Evolutionary conservation across 331 rosid species (phyloP).

Genomic region (Dryas integrifolia): DNA sequence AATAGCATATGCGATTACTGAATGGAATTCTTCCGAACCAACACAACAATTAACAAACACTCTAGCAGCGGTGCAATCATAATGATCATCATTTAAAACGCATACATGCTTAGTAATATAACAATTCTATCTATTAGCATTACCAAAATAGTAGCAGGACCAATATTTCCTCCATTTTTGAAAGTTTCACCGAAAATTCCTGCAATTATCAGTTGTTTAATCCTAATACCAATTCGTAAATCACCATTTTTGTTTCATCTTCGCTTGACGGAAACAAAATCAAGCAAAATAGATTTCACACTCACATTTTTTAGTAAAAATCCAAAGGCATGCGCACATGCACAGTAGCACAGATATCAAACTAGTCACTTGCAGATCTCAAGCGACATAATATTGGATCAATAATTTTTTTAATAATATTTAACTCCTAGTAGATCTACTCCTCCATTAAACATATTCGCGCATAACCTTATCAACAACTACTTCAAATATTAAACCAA

Average conservation of each 20-base stretch:
- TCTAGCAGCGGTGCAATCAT: not conserved
- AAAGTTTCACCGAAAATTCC: not conserved
- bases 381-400: not conserved
- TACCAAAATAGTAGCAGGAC: not conserved
- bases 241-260: not conserved
- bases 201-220: not conserved
- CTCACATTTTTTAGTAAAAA: not conserved
- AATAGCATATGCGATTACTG: not conserved
- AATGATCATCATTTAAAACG: not conserved
- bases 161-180: not conserved
- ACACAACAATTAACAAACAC: not conserved
- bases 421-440: not conserved
- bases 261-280: not conserved
- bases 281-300: not conserved
- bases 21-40: not conserved
- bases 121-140: not conserved
- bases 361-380: conserved; percentile 11
- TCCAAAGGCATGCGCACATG: not conserved
- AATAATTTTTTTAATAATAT: not conserved
- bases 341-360: not conserved
- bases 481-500: not conserved
- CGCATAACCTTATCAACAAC: not conserved
- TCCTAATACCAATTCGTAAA: no score
- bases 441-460: not conserved
- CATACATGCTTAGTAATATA: not conserved